Conservation (phyloP, 2,329 filamentous ascomycete species). For the Ceratocystis papillata region DNA sequence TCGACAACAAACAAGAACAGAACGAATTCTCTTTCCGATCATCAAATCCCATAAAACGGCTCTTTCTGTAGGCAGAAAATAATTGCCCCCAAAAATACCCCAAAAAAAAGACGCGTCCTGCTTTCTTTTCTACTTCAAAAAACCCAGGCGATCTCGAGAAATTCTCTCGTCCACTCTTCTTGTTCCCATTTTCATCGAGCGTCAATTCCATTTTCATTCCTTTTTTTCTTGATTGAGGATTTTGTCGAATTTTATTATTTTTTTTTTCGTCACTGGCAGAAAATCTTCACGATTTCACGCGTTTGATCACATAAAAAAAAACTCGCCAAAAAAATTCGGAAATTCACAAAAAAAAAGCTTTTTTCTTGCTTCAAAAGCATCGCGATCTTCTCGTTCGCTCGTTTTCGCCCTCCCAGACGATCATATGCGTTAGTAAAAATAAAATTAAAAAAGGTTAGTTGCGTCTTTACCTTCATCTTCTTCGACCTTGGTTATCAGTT, state of each 20-base stretch:
- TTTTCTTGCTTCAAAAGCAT: background rate
- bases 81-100: background rate
- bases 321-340: slow-evolving; percentile 8
- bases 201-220: background rate
- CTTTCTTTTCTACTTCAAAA: slow-evolving; percentile 1
- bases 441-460: background rate
- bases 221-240: background rate
- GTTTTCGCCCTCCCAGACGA: background rate
- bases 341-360: background rate
- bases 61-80: background rate
- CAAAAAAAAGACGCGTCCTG: slow-evolving; percentile 6
- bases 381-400: background rate
- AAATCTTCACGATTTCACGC: background rate
- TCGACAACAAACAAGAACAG: no score
- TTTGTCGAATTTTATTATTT: slow-evolving; percentile 1
- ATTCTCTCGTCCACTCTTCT: slow-evolving; percentile 5
- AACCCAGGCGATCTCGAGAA: slow-evolving; percentile 1
- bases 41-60: background rate
- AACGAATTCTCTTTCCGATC: no score
- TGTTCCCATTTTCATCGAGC: background rate
- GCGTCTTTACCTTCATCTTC: background rate
- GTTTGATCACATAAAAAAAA: background rate
- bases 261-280: background rate
- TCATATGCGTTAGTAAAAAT: background rate
- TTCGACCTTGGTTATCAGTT: background rate